Conservation (phyloP, 805 yeast genomes). For the Candida jianshihensis region DNA sequence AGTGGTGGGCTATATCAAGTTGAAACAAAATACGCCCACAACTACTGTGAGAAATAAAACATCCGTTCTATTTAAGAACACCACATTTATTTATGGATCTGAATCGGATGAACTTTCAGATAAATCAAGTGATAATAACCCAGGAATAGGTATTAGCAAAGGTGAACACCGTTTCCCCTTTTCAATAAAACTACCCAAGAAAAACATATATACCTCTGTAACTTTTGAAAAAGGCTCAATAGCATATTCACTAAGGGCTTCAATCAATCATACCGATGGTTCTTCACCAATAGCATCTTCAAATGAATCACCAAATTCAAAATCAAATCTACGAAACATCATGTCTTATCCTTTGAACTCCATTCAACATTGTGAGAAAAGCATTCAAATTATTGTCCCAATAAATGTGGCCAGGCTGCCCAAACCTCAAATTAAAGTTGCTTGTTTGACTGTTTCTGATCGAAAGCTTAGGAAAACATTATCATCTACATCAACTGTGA, state of each 20-base stretch:
- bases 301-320: slow-evolving; percentile 16
- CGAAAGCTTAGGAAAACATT: slow-evolving; percentile 30
- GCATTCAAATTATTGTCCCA: slow-evolving; percentile 60
- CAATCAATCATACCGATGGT: slow-evolving; percentile 19
- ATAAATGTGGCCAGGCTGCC: slow-evolving; percentile 65
- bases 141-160: slow-evolving; percentile 46
- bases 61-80: slow-evolving; percentile 48
- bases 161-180: slow-evolving; percentile 91
- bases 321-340: slow-evolving; percentile 7
- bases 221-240: slow-evolving; percentile 86
- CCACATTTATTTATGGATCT: slow-evolving; percentile 51
- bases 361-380: slow-evolving; percentile 45
- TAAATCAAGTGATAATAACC: slow-evolving; percentile 7
- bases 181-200: slow-evolving; percentile 70
- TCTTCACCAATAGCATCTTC: slow-evolving; percentile 12
- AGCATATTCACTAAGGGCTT: slow-evolving; percentile 51
- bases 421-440: slow-evolving; percentile 56
- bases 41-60: slow-evolving; percentile 47
- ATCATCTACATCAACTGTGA: slow-evolving; percentile 35
- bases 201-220: slow-evolving; percentile 64
- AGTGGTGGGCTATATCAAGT: slow-evolving; percentile 49
- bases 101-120: slow-evolving; percentile 14
- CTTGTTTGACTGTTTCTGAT: slow-evolving; percentile 52
- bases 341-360: slow-evolving; percentile 18
- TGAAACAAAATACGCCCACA: slow-evolving; percentile 42